A percentile compares a stretch with the other conserved stretches of the same genome.
Conservation (phyloP, 768 basidiomycete species). For the Collybia mongolica region DNA sequence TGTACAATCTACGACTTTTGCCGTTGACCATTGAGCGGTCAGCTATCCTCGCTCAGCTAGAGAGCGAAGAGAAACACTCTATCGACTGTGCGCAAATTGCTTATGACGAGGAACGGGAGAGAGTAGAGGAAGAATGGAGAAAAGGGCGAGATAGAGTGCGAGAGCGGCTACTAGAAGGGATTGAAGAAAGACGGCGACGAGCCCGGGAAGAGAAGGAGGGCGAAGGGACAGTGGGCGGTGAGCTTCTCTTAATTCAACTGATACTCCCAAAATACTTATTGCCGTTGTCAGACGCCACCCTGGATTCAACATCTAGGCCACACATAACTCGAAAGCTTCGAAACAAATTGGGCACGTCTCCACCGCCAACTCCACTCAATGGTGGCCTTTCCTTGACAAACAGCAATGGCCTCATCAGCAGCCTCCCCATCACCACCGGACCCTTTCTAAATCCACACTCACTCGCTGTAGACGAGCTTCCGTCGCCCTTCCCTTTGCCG, state of each 20-base stretch:
- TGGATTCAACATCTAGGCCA: conserved; percentile 75
- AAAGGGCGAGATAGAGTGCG: conserved; percentile 72
- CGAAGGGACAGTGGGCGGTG: conserved; percentile 74
- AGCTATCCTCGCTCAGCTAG: conserved; percentile 64
- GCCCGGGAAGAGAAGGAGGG: conserved; percentile 90
- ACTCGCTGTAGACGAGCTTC: conserved; percentile 81
- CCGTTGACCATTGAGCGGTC: conserved; percentile 77
- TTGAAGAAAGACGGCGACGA: conserved; percentile 75
- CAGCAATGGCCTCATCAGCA: conserved; percentile 33
- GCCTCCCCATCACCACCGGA: conserved; percentile 63
- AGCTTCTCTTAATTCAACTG: conserved; percentile 16
- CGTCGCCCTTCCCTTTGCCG: conserved; percentile 80
- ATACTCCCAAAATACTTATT: conserved; percentile 5
- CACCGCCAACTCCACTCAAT: conserved; percentile 70
- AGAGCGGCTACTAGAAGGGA: conserved; percentile 78
- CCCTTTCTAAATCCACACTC: conserved; percentile 82
- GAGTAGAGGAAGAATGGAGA: conserved; percentile 82
- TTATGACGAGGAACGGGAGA: conserved; percentile 75
- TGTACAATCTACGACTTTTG: conserved; percentile 72
- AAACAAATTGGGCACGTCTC: conserved; percentile 76
- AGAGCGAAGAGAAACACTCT: conserved; percentile 67
- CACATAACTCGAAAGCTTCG: conserved; percentile 84
- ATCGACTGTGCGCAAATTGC: conserved; percentile 65
- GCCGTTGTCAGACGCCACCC: conserved; percentile 51
- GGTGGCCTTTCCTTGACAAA: conserved; percentile 33